These are phyloP conservation scores for Linnemannia elongata DNA, from an alignment of 192 early-diverging fungal genomes.

Conservation along the genomic window DNA sequence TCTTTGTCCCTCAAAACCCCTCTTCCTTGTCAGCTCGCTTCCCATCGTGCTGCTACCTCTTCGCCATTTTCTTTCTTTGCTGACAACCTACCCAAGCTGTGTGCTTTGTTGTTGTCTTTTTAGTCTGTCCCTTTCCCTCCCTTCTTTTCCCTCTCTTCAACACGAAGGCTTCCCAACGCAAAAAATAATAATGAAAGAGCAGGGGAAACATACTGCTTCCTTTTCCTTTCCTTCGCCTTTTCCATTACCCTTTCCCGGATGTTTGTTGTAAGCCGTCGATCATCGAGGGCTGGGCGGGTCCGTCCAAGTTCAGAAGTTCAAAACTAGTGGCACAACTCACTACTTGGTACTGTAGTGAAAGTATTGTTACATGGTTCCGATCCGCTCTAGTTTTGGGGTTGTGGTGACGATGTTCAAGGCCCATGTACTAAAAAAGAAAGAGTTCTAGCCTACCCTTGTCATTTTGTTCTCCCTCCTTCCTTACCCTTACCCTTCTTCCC, in stretches of 20 bases:
- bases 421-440: neutral
- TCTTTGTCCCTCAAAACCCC: neutral
- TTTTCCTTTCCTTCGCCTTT: slow-evolving; percentile 8
- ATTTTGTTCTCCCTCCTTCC: neutral
- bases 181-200: neutral
- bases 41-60: neutral
- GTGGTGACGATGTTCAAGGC: neutral
- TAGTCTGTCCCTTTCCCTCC: neutral
- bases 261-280: too few relatives aligned
- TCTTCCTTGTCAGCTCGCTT: neutral
- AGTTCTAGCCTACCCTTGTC: slow-evolving; percentile 16
- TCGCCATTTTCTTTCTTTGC: neutral
- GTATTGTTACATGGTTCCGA: slow-evolving; percentile 3
- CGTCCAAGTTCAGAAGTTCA: too few relatives aligned
- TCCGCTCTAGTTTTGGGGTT: slow-evolving; percentile 7
- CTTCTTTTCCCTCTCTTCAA: neutral
- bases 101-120: neutral
- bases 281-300: too few relatives aligned
- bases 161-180: neutral
- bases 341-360: neutral
- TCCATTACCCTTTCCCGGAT: neutral
- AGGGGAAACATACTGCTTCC: neutral
- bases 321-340: too few relatives aligned
- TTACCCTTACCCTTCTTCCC: too few relatives aligned
- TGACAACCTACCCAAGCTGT: neutral